These are phyloP conservation scores for Yarrowia sp. DNA, from an alignment of 805 yeast genomes.

Conservation along the genomic window DNA sequence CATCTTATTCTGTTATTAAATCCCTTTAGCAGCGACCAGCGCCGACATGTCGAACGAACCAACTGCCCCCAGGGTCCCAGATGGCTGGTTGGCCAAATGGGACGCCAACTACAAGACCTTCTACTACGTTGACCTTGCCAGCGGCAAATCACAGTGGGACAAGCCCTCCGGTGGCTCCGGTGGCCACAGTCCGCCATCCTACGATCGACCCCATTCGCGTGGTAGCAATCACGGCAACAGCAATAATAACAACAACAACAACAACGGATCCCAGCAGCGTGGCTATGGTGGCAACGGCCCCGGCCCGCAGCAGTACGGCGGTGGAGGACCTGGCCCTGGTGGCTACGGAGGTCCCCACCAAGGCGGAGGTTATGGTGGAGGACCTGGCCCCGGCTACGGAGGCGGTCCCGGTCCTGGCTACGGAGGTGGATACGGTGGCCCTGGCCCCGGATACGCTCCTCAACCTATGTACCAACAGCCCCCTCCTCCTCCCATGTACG, in stretches of 20 bases:
- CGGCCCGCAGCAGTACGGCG: background rate
- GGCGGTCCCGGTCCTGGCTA: conserved; percentile 14
- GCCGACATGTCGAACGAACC: conserved; percentile 29
- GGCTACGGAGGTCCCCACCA: conserved; percentile 15
- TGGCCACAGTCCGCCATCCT: conserved; percentile 27
- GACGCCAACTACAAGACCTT: conserved; percentile 55
- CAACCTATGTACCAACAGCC: conserved; percentile 38
- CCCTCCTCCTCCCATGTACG: conserved; percentile 33
- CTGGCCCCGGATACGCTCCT: conserved; percentile 32
- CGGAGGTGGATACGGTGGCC: background rate
- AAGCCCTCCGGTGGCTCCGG: conserved; percentile 48
- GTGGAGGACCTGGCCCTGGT: conserved; percentile 25
- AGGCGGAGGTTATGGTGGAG: conserved; percentile 14
- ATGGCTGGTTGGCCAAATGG: conserved; percentile 42
- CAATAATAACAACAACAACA: conserved; percentile 33
- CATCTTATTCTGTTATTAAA: background rate
- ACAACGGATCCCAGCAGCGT: conserved; percentile 33
- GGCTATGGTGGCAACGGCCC: conserved; percentile 40
- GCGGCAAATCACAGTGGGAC: conserved; percentile 88
- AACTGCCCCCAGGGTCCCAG: conserved; percentile 35
- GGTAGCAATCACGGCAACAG: conserved; percentile 29
- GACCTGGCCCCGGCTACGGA: conserved; percentile 28
- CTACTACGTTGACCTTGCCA: conserved; percentile 74
- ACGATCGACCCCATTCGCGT: conserved; percentile 35
- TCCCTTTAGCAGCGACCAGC: background rate